A percentile compares a stretch with the other conserved stretches of the same genome.
Evolutionary conservation across 257 asterid genomes (phyloP).

Genomic region (Galeopsis tetrahit): DNA sequence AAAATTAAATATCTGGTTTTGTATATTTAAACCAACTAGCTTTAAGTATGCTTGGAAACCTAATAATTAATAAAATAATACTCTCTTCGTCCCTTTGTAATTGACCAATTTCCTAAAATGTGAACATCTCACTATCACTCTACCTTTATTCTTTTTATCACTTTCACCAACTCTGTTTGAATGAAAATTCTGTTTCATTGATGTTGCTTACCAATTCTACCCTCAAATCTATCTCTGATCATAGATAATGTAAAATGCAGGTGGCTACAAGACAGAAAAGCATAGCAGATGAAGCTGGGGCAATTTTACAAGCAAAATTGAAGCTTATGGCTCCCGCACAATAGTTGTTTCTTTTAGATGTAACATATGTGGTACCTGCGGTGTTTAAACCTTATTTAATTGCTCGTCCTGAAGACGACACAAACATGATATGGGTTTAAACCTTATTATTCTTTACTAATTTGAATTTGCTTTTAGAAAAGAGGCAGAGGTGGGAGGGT

Average conservation of each 20-base stretch:
- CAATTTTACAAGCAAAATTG: slow-evolving; percentile 76
- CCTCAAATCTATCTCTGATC: slow-evolving; percentile 20
- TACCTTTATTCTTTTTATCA: too few relatives aligned
- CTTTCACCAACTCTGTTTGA: not conserved
- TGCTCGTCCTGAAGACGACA: slow-evolving; percentile 1
- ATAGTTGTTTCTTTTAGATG: slow-evolving; percentile 26
- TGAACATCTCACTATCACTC: too few relatives aligned
- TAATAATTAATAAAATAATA: not conserved
- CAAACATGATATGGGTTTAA: not conserved
- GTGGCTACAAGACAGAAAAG: slow-evolving; percentile 80
- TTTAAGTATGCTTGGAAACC: not conserved
- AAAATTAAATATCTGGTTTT: not conserved
- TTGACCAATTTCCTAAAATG: too few relatives aligned
- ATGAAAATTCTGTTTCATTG: not conserved
- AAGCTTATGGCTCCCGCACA: slow-evolving; percentile 60
- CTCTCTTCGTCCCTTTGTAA: too few relatives aligned
- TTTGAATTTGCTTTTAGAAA: slow-evolving; percentile 8
- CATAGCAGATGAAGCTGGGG: slow-evolving; percentile 80
- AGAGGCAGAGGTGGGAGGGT: not conserved
- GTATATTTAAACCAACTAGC: not conserved
- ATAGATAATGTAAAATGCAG: slow-evolving; percentile 46
- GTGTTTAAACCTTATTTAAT: not conserved
- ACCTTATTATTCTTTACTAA: not conserved
- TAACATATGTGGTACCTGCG: not conserved
- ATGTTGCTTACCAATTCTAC: slow-evolving; percentile 13